Evolutionary conservation across 495 filamentous ascomycete genomes (phyloP), one percentile per base, ranked within the genome.

Genomic region (Sabuloglossum arenarium): DNA sequence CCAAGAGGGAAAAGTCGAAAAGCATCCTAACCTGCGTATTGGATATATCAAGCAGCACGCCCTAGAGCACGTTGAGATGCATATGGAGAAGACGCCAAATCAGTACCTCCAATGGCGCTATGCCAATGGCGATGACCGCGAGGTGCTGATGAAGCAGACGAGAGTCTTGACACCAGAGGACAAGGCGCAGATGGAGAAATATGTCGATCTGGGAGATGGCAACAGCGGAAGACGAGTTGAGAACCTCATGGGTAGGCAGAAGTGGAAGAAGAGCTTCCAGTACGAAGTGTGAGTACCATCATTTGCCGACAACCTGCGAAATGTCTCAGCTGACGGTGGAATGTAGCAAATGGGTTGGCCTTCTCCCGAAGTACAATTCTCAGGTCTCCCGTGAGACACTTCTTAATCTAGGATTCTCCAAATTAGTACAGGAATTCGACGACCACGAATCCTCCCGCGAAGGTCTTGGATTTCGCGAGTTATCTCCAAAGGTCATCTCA

Each of bases 11-110:
- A 86, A 79, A 68, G 90, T 99, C 8, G 88, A 97, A 74, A 97
- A 97, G 73, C 93, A 99, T 65, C 93, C 93, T 63, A 97, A 97
- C 65, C 69, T 99, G 53, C 93, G 93, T 74, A 95, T 99, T 64
- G 93, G 93, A 49, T 97, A 97, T 75, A 95, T 97, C 75, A 95
- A 96, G 73, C 93, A 99, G 71, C 93, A 97, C 66, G 94, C 93
- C 21, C 78, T 99, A 11, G 91, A 99, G 74, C 91, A 97, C 78
- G 90, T 99, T 11, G 89, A 97, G 71, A 93, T 95, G 90, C 91
- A 99, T 65, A 76, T 99, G 61, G 91, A 99, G 67, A 97, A 97
- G 78, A 99, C 91, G 3, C 91, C 91, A 9, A 95, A 90, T 65
- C 91, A 99, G 68, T 99, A 99, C 64, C 76, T 99, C 31, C 90